phyloP scores from a whole-genome alignment of 306 rosid species.

The Mucuna pruriens region DNA sequence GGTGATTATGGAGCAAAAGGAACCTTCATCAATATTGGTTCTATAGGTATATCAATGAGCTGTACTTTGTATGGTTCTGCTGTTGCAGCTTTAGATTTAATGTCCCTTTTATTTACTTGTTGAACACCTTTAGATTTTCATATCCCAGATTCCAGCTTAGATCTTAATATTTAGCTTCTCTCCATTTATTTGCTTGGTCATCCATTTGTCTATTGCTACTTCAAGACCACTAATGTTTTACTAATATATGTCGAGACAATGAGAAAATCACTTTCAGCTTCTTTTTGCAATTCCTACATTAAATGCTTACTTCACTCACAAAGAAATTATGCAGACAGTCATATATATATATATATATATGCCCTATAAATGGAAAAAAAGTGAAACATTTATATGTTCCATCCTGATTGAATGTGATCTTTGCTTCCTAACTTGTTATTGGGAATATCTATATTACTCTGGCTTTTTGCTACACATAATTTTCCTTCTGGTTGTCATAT shows the following conservation, averaged over 20 bases:
- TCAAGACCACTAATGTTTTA: background rate
- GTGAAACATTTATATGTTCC: background rate
- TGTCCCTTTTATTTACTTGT: slow-evolving; percentile 12
- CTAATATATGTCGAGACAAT: background rate
- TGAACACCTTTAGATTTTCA: slow-evolving; percentile 24
- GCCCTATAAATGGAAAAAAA: slow-evolving; percentile 9
- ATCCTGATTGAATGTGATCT: background rate
- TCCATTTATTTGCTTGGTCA: slow-evolving; percentile 28
- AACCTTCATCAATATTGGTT: slow-evolving; percentile 85
- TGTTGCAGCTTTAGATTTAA: slow-evolving; percentile 18
- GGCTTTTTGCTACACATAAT: slow-evolving; percentile 15
- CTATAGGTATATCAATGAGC: slow-evolving; percentile 67
- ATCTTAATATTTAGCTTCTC: background rate
- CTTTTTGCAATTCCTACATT: slow-evolving; percentile 16
- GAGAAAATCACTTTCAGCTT: slow-evolving; percentile 18
- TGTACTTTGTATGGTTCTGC: slow-evolving; percentile 13
- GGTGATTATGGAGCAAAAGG: slow-evolving; percentile 91
- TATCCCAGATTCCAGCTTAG: slow-evolving; percentile 30
- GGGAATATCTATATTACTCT: slow-evolving; percentile 6
- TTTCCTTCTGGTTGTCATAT: slow-evolving; percentile 27
- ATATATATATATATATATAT: slow-evolving; percentile 6
- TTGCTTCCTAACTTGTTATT: slow-evolving; percentile 17
- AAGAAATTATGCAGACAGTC: slow-evolving; percentile 6
- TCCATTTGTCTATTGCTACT: background rate
- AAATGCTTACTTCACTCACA: background rate